Evolutionary conservation across 768 basidiomycete species (phyloP).

Genomic region (Tylopilus sp.): DNA sequence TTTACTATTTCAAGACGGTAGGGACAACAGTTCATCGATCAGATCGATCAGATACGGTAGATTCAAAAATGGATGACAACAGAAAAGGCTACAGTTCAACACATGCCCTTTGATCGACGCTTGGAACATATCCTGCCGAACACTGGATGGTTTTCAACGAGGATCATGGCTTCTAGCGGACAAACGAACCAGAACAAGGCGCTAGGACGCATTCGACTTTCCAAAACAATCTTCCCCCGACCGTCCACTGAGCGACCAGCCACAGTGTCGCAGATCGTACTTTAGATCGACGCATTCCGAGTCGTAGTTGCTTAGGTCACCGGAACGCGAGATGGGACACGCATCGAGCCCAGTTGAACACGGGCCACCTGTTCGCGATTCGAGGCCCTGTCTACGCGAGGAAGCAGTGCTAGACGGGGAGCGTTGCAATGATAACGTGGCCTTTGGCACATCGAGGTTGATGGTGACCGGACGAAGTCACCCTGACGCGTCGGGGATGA

Average conservation of each 20-base stretch:
- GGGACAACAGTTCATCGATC: too few relatives aligned
- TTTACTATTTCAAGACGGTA: too few relatives aligned
- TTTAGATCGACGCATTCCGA: conserved; percentile 59
- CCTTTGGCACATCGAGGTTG: conserved; percentile 41
- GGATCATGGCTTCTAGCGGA: background rate
- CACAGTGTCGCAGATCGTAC: conserved; percentile 68
- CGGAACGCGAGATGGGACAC: conserved; percentile 49
- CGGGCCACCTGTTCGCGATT: conserved; percentile 37
- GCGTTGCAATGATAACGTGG: conserved; percentile 24
- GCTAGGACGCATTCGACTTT: conserved; percentile 67
- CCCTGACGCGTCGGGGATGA: conserved; percentile 32
- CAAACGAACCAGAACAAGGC: conserved; percentile 46
- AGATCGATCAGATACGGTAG: too few relatives aligned
- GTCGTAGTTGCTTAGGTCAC: conserved; percentile 47
- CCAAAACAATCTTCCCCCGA: conserved; percentile 69
- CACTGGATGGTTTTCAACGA: conserved; percentile 12
- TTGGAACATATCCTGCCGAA: conserved; percentile 11
- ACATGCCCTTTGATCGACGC: conserved; percentile 11
- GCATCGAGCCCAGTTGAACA: conserved; percentile 56
- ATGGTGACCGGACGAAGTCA: conserved; percentile 45
- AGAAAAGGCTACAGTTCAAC: conserved; percentile 9
- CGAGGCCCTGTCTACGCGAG: conserved; percentile 27
- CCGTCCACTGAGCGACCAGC: conserved; percentile 68
- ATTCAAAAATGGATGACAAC: background rate
- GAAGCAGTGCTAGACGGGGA: conserved; percentile 37